Base-by-base conservation (phyloP, 768 basidiomycete genomes). In the Tricholoma bakamatsutake region DNA sequence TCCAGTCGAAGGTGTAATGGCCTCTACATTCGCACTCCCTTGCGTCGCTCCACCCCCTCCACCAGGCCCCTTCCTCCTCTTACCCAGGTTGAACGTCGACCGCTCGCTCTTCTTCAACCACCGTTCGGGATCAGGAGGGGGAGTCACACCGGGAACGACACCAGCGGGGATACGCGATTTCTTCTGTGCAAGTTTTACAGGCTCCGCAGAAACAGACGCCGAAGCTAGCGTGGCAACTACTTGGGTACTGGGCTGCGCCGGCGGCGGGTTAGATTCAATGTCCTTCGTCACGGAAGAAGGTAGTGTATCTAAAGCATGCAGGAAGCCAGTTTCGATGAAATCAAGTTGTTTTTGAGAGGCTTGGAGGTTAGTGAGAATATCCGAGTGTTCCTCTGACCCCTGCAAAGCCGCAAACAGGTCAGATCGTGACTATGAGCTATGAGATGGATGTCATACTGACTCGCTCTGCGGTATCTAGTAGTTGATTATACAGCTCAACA, bases 31-130 rank as follows among this genome's bases (percentile, higher is more conserved):
- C 3, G 76, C 70, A 55, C 70, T 76, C 18, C 90, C 90, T 70
- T 91, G 90, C 12, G 87, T 90, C 18, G 88, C 87, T 45, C 80
- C 79, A 17, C 76, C 76, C 31, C 71, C 75, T 27, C 72, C 76
- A 40, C 71, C 75, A 33, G 72, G 74, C 2, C 74, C 76, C 62
- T 77, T 82, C 61, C 80, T 80, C 67, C 81, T 76, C 65, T 71
- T 81, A 40, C 78, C 77, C 52, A 76, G 74, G 15, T 75, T 74
- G 66, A 80, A 82, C 27, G 76, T 80, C 12, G 86, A 79, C 49
- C 89, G 76, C 67, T 91, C 88, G 52, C 82, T 87, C 75, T 90
- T 93, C 81, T 93, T 93, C 57, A 93, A 67, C 90, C 90, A 93
- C 59, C 90, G 75, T 68, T 93, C 90, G 24, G 90, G 89, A 71